Evolutionary conservation across 805 yeast species (phyloP).

Genomic region (Schwanniomyces occidentalis): DNA sequence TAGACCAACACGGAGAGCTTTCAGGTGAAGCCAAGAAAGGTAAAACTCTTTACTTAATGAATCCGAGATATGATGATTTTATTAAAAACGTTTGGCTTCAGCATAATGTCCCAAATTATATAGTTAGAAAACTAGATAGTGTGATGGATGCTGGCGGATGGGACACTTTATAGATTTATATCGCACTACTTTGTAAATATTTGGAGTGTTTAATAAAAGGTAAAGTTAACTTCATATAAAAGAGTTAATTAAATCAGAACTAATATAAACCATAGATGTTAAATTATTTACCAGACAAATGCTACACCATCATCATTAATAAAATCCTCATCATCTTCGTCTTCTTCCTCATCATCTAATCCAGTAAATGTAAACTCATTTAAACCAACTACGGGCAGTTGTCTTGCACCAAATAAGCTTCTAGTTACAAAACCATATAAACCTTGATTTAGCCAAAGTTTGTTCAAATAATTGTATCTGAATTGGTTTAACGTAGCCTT

Average conservation of each 20-base stretch:
- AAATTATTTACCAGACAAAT: conserved; percentile 3
- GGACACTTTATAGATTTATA: conserved; percentile 64
- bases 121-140: conserved; percentile 79
- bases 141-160: conserved; percentile 91
- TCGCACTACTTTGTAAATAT: background rate
- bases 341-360: conserved; percentile 20
- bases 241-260: background rate
- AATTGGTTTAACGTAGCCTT: conserved; percentile 56
- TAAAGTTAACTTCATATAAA: no score
- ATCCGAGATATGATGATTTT: conserved; percentile 63
- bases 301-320: conserved; percentile 5
- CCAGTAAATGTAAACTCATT: conserved; percentile 18
- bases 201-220: no score
- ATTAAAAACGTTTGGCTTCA: conserved; percentile 71
- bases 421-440: conserved; percentile 49
- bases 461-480: conserved; percentile 58
- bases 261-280: background rate
- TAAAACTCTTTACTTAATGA: conserved; percentile 67
- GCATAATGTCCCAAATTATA: conserved; percentile 72
- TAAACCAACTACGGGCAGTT: conserved; percentile 8
- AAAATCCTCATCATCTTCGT: conserved; percentile 12
- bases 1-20: conserved; percentile 83
- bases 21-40: conserved; percentile 73
- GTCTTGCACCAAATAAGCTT: conserved; percentile 24
- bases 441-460: conserved; percentile 62